Base-by-base conservation (phyloP, 768 basidiomycete genomes). In the Tylopilus vinaceipallidus region DNA sequence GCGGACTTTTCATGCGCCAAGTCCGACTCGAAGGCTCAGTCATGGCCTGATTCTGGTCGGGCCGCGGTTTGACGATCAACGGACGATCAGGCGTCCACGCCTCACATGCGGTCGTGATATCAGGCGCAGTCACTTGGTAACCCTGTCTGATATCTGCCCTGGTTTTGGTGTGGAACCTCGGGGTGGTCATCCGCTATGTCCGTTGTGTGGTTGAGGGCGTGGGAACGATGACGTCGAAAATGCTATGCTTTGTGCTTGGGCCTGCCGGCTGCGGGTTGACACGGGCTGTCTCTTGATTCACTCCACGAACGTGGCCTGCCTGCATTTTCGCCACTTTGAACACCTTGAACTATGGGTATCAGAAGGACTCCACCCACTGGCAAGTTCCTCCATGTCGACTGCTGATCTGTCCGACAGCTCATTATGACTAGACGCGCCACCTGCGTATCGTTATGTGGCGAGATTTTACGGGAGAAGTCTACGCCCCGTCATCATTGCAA, bases 381-480 rank as follows among this genome's bases (percentile, higher is more conserved):
- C 60, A 16, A 12, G 57, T 48, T n/a, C 10, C 12, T 10, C 2
- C 17, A 4, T 14, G 12, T 11, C 10, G 19, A 20, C 33, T 23
- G 6, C 16, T 6, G 22, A 34, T 34, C 11, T 1, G 13, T 12
- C 26, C 13, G 30, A 34, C 16, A 1, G 20, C 10, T 50, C 11
- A 50, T 39, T 4, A 12, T 11, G 32, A 12, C 11, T 16, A 56
- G 61, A 83, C 71, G 75, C 47, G 57, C 78, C 48, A 73, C 82
- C 83, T 4, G 70, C 79, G 2, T 86, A 83, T 69, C 74, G 76
- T n/a, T 80, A 81, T 62, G 76, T 80, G 16, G 74, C 73, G 33
- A 75, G 78, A 54, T 62, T 81, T 23, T 87, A 84, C 55, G 70
- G 66, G 51, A 69, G 73, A 45, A 87, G 73, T 61, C 60, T 89